phyloP scores from a whole-genome alignment of 306 rosid genomes.

The Begonia loranthoides region DNA sequence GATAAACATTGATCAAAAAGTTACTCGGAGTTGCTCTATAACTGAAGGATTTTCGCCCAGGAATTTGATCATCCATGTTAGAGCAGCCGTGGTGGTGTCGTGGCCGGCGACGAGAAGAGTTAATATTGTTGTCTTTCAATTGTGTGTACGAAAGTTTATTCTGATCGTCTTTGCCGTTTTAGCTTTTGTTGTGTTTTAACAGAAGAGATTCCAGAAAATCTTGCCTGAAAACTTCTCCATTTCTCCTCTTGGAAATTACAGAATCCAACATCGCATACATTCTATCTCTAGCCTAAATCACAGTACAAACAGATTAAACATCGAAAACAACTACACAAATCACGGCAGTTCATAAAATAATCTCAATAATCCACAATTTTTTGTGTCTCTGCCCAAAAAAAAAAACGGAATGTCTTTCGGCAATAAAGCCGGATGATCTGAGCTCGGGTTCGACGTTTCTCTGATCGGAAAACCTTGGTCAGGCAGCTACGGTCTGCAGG shows the following conservation, averaged over 20 bases:
- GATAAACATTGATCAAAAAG: neutral
- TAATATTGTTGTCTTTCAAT: conserved; percentile 63
- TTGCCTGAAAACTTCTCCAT: conserved; percentile 46
- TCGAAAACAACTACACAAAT: too few species aligned
- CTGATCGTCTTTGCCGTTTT: conserved; percentile 25
- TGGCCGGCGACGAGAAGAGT: conserved; percentile 83
- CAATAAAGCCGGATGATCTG: too few species aligned
- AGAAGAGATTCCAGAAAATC: conserved; percentile 68
- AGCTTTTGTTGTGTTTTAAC: conserved; percentile 46
- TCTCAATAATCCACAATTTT: too few species aligned
- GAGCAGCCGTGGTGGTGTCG: conserved; percentile 89
- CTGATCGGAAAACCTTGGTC: too few species aligned
- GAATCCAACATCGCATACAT: conserved; percentile 77
- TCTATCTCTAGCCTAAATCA: conserved; percentile 56
- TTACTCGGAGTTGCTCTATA: conserved; percentile 57
- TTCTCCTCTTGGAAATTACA: conserved; percentile 36
- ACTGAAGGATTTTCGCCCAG: conserved; percentile 61
- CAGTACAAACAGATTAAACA: too few species aligned
- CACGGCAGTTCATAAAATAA: too few species aligned
- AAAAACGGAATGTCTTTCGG: too few species aligned
- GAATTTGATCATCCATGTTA: conserved; percentile 72
- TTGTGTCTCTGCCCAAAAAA: too few species aligned
- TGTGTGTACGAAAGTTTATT: conserved; percentile 65
- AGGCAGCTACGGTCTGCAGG: too few species aligned
- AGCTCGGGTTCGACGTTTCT: too few species aligned